These are phyloP conservation scores for Bipolaris zeicola DNA, from an alignment of 2,329 filamentous ascomycete genomes.

Conservation along the genomic window DNA sequence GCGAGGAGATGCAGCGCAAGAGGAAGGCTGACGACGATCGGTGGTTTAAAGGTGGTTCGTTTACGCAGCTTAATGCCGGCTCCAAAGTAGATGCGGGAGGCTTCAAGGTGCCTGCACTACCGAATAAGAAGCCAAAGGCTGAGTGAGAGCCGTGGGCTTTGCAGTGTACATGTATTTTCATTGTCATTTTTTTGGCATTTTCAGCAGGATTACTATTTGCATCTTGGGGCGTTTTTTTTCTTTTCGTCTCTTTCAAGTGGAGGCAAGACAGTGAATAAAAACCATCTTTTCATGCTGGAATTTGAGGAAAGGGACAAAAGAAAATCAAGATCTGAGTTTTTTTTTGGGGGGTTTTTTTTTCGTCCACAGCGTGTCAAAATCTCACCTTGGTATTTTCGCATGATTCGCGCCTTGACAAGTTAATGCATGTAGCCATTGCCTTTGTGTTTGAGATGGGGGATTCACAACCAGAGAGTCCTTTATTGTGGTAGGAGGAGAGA, in stretches of 20 bases:
- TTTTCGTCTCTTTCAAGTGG: neutral
- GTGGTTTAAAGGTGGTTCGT: conserved; percentile 97
- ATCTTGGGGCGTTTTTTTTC: neutral
- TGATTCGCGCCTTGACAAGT: no score
- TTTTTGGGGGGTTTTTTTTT: no score
- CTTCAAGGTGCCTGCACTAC: conserved; percentile 83
- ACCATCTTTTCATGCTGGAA: no score
- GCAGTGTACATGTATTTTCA: neutral
- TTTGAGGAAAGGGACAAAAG: no score
- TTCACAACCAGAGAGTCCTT: no score
- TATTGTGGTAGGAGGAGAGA: no score
- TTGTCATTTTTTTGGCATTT: neutral
- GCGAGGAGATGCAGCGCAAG: conserved; percentile 86
- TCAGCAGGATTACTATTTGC: neutral
- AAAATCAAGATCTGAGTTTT: no score
- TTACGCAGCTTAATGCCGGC: conserved; percentile 75
- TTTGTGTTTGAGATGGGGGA: no score
- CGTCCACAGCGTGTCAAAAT: no score
- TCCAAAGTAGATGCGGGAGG: conserved; percentile 62
- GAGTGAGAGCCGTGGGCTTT: conserved; percentile 4
- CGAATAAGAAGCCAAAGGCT: conserved; percentile 67
- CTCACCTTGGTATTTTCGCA: no score
- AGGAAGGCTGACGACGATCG: conserved; percentile 91
- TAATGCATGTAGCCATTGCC: no score
- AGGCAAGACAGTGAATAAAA: no score